Evolutionary conservation across 371 early-diverging fungal species (phyloP).

Genomic region (Mortierella sp.): DNA sequence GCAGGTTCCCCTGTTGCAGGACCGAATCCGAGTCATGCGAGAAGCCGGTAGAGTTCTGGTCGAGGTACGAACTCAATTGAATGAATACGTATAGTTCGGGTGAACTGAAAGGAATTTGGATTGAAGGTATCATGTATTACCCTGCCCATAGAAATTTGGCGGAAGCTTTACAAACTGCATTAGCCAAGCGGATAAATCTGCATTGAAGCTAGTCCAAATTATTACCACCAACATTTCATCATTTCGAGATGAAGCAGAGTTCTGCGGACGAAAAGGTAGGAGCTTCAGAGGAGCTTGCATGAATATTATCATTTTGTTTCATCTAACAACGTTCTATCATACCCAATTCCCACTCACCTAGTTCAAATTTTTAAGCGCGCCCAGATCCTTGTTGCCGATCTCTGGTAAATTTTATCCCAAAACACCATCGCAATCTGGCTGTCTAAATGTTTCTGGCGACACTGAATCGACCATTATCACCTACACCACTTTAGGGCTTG

Average conservation of each 20-base stretch:
- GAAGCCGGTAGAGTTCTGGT: conserved; percentile 78
- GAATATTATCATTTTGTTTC: neutral
- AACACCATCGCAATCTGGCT: neutral
- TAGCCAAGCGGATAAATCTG: conserved; percentile 63
- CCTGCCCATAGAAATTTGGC: conserved; percentile 65
- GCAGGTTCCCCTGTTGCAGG: conserved; percentile 72
- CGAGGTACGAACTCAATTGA: conserved; percentile 55
- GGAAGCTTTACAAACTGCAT: conserved; percentile 79
- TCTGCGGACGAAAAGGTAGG: conserved; percentile 69
- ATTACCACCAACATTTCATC: conserved; percentile 74
- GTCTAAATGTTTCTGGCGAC: neutral
- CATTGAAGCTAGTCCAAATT: conserved; percentile 68
- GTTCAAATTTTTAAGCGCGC: conserved; percentile 87
- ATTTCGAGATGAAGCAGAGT: conserved; percentile 79
- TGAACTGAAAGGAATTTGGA: neutral
- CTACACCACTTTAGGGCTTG: conserved; percentile 81
- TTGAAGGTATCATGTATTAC: neutral
- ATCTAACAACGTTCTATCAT: neutral
- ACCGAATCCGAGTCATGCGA: conserved; percentile 73
- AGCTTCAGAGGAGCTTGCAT: too few relatives aligned
- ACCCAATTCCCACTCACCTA: conserved; percentile 7
- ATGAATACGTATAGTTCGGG: neutral
- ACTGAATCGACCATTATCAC: neutral
- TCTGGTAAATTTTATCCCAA: conserved; percentile 67
- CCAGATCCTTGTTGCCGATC: conserved; percentile 92